phyloP scores from a whole-genome alignment of 78 protist genomes.

The Planoprotostelium fungivorum region DNA sequence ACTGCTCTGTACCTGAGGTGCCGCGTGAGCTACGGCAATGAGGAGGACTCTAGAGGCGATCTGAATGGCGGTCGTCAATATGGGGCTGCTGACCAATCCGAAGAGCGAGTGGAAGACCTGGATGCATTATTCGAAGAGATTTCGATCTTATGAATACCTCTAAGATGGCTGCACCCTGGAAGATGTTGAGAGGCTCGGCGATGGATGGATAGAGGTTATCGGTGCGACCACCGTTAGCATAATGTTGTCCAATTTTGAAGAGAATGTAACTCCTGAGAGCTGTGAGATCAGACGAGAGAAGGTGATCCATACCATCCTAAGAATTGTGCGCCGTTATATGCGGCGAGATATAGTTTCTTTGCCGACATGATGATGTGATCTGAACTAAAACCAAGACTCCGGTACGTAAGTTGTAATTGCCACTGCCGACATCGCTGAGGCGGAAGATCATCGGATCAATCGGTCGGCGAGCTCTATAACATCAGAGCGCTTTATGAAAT shows the following conservation, averaged over 20 bases:
- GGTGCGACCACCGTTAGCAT: not conserved
- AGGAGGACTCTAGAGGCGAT: slow-evolving; percentile 61
- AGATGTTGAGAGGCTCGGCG: slow-evolving; percentile 14
- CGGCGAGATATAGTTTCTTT: slow-evolving; percentile 16
- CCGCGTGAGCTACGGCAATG: slow-evolving; percentile 21
- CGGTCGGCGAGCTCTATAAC: too few species aligned
- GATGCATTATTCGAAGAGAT: not conserved
- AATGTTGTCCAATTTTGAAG: slow-evolving; percentile 11
- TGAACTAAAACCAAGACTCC: not conserved
- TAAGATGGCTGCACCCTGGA: slow-evolving; percentile 55
- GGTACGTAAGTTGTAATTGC: too few species aligned
- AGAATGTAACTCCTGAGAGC: slow-evolving; percentile 18
- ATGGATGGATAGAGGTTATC: slow-evolving; percentile 29
- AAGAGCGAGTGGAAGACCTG: slow-evolving; percentile 57
- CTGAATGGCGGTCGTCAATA: slow-evolving; percentile 54
- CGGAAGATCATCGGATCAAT: too few species aligned
- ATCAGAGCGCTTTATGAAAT: too few species aligned
- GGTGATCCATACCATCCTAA: slow-evolving; percentile 36
- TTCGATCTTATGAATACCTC: slow-evolving; percentile 9
- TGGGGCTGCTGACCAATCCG: slow-evolving; percentile 65
- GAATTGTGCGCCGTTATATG: slow-evolving; percentile 32
- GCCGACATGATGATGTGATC: not conserved
- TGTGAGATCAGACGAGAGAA: not conserved
- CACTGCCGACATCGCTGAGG: too few species aligned
- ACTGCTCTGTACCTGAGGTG: slow-evolving; percentile 17